Conservation (phyloP, 1,284 basidiomycete genomes). For the Sanghuangporus baumii region DNA sequence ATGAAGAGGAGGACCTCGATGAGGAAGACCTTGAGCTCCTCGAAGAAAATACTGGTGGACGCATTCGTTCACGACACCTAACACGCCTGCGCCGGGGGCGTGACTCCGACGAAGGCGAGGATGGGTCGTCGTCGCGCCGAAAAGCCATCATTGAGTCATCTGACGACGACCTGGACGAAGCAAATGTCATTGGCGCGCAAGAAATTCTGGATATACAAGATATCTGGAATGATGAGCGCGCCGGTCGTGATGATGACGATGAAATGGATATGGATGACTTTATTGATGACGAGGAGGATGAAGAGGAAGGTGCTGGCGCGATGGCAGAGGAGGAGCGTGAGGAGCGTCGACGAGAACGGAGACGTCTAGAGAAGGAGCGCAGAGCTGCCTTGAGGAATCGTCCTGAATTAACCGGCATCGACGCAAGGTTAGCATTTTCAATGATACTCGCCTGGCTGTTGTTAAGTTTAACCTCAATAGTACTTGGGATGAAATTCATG, state of each 20-base stretch:
- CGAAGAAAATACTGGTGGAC: conserved; percentile 89
- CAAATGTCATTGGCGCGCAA: conserved; percentile 16
- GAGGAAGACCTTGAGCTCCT: conserved; percentile 95
- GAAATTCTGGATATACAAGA: conserved; percentile 66
- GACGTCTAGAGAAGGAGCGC: conserved; percentile 60
- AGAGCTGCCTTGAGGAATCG: conserved; percentile 57
- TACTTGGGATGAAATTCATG: conserved; percentile 95
- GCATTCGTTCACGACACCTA: conserved; percentile 50
- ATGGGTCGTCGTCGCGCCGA: conserved; percentile 53
- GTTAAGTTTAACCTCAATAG: conserved; percentile 35
- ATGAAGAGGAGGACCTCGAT: conserved; percentile 69
- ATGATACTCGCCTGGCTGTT: not conserved
- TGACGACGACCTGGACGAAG: conserved; percentile 67
- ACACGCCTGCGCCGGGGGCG: conserved; percentile 71
- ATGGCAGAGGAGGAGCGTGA: conserved; percentile 73
- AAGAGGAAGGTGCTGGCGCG: conserved; percentile 63
- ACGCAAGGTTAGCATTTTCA: conserved; percentile 54
- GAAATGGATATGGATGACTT: conserved; percentile 77
- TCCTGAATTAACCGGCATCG: conserved; percentile 81
- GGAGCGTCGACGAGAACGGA: conserved; percentile 62
- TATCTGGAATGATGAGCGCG: conserved; percentile 81
- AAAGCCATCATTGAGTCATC: conserved; percentile 57
- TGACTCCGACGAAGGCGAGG: conserved; percentile 57
- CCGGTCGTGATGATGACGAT: conserved; percentile 54
- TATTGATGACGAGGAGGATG: conserved; percentile 88